Evolutionary conservation across 768 basidiomycete species (phyloP).

Genomic region (Tulasnella sp.): DNA sequence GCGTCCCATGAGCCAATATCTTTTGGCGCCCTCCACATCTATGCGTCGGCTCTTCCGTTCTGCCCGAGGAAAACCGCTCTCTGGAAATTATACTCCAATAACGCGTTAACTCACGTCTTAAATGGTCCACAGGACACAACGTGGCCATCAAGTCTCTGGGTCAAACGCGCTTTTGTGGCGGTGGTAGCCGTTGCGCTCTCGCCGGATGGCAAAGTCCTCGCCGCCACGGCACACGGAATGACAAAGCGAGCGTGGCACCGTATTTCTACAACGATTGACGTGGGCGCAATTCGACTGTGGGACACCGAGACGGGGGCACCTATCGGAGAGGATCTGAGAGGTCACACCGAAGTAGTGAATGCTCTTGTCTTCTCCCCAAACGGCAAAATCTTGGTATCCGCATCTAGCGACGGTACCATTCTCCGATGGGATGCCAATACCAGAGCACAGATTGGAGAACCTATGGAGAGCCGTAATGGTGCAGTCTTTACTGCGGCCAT

Average conservation of each 20-base stretch:
- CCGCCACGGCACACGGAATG: not conserved
- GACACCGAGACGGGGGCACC: slow-evolving; percentile 48
- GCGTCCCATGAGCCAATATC: not conserved
- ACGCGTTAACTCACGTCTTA: not conserved
- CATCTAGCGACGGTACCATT: slow-evolving; percentile 41
- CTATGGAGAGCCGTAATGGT: not conserved
- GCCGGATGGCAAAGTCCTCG: not conserved
- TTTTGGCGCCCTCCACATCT: not conserved
- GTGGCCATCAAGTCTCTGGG: not conserved
- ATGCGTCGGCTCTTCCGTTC: not conserved
- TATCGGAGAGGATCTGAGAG: slow-evolving; percentile 34
- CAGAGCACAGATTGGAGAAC: not conserved
- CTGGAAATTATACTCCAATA: not conserved
- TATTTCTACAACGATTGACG: slow-evolving; percentile 42
- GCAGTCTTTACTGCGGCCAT: not conserved
- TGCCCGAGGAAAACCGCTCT: not conserved
- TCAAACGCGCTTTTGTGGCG: not conserved
- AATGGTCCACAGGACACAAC: not conserved
- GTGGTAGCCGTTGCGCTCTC: not conserved
- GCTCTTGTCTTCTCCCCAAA: slow-evolving; percentile 50
- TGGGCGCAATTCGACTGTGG: slow-evolving; percentile 50
- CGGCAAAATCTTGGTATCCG: slow-evolving; percentile 49
- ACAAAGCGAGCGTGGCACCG: not conserved
- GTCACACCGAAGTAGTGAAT: slow-evolving; percentile 44
- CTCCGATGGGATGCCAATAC: not conserved